Conservation (phyloP, 2,329 filamentous ascomycete species). For the Fusarium sarcochroum region DNA sequence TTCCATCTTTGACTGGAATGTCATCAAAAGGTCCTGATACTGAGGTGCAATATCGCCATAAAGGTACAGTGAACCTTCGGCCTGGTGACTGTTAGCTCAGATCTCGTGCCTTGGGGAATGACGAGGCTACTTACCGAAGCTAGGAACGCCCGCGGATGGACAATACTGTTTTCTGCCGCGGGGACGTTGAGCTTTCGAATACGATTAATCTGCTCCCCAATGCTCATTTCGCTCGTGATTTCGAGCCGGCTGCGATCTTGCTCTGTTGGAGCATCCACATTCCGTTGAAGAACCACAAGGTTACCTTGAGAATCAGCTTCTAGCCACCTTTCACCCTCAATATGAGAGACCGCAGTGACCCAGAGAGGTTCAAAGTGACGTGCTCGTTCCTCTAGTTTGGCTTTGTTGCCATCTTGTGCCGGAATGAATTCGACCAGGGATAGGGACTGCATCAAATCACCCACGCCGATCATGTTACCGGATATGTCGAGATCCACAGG, state of each 20-base stretch:
- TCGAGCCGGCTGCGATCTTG: constrained; percentile 81
- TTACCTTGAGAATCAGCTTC: constrained; percentile 92
- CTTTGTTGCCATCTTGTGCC: constrained; percentile 68
- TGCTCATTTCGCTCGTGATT: constrained; percentile 82
- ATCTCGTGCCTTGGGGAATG: not conserved
- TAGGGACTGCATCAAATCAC: constrained; percentile 94
- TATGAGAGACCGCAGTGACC: constrained; percentile 81
- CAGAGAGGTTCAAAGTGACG: constrained; percentile 87
- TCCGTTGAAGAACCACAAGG: constrained; percentile 82
- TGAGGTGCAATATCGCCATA: constrained; percentile 82
- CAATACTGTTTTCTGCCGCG: constrained; percentile 73
- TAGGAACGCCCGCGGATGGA: constrained; percentile 87
- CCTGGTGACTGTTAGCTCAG: constrained; percentile 62
- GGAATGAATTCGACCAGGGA: constrained; percentile 80
- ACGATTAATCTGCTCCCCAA: constrained; percentile 94
- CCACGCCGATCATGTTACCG: constrained; percentile 83
- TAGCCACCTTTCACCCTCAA: constrained; percentile 82
- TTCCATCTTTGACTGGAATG: constrained; percentile 81
- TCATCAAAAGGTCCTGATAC: constrained; percentile 85
- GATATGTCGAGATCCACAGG: constrained; percentile 85
- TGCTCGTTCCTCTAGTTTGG: constrained; percentile 79
- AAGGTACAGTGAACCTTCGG: constrained; percentile 92
- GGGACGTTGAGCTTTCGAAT: constrained; percentile 82
- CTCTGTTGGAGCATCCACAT: constrained; percentile 78
- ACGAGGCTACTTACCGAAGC: constrained; percentile 76